These are phyloP conservation scores for Rhodofomes roseus DNA, from an alignment of 1,284 basidiomycete species.

Conservation along the genomic window DNA sequence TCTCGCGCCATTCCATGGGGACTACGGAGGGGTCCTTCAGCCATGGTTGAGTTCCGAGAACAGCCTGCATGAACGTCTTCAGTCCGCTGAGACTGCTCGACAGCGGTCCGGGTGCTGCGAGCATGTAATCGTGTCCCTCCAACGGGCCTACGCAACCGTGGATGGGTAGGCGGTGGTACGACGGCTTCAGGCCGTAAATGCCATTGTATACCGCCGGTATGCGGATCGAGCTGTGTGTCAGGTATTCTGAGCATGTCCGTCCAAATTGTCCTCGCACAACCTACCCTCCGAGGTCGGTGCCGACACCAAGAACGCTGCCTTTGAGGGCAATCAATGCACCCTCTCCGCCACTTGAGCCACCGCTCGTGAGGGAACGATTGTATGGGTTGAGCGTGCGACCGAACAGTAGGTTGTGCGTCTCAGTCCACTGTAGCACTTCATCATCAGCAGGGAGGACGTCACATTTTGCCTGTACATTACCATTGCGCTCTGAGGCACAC, in stretches of 20 bases:
- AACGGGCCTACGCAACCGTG: conserved; percentile 40
- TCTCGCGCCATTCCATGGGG: conserved; percentile 45
- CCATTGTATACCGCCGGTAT: conserved; percentile 51
- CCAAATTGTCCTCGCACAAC: neutral
- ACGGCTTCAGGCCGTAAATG: conserved; percentile 50
- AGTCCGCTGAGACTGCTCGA: conserved; percentile 39
- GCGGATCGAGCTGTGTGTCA: conserved; percentile 39
- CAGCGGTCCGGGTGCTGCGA: conserved; percentile 54
- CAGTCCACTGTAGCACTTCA: conserved; percentile 30
- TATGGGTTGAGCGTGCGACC: conserved; percentile 75
- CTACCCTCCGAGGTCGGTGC: conserved; percentile 72
- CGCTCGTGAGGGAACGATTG: conserved; percentile 60
- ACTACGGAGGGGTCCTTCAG: conserved; percentile 44
- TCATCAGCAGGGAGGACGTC: neutral
- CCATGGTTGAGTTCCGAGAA: conserved; percentile 33
- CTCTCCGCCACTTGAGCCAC: conserved; percentile 82
- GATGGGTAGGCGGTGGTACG: conserved; percentile 51
- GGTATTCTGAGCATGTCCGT: neutral
- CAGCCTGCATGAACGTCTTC: conserved; percentile 44
- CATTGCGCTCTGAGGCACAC: conserved; percentile 75
- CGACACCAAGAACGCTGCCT: conserved; percentile 76
- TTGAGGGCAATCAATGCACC: conserved; percentile 72
- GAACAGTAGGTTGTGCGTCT: conserved; percentile 48
- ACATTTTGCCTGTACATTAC: conserved; percentile 21
- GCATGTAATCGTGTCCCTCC: conserved; percentile 49